Percentiles rank a stretch among this genome's conserved stretches.
Conservation (phyloP, 345 rosid species). For the Xanthoceras sorbifolium region DNA sequence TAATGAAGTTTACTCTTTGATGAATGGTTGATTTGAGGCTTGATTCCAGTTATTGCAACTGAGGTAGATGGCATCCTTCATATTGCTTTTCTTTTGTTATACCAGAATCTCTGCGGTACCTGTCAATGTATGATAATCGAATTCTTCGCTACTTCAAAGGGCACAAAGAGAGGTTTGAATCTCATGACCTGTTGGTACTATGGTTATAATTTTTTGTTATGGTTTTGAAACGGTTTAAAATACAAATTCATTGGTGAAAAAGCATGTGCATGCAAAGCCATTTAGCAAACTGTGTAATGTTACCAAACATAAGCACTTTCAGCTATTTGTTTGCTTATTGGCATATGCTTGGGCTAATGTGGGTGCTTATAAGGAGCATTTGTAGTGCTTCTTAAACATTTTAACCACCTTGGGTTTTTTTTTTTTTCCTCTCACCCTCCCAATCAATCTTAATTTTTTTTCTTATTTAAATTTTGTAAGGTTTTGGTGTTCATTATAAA, state of each 20-base stretch:
- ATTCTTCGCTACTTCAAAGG: slow-evolving; percentile 98
- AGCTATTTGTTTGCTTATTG: neutral
- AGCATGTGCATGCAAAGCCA: neutral
- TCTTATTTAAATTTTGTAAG: neutral
- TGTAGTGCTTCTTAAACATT: neutral
- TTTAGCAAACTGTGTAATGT: neutral
- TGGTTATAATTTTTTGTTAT: neutral
- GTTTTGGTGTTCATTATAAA: slow-evolving; percentile 13
- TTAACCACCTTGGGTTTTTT: neutral
- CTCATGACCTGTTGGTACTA: neutral
- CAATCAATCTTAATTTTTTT: neutral
- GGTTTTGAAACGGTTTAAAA: slow-evolving; percentile 8
- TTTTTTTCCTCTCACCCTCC: no score
- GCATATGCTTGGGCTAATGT: neutral
- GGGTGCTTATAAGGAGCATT: neutral
- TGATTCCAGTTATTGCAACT: neutral
- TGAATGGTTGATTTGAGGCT: neutral
- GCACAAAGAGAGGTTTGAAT: slow-evolving; percentile 76
- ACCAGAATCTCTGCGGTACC: slow-evolving; percentile 83
- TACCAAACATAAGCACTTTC: neutral
- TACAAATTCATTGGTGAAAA: neutral
- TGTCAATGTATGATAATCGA: slow-evolving; percentile 95
- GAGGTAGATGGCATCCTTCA: neutral
- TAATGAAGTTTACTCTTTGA: neutral
- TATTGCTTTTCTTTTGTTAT: slow-evolving; percentile 19